Evolutionary conservation across 768 basidiomycete species (phyloP), one percentile per base, ranked within the genome.

Genomic region (Obba rivulosa): DNA sequence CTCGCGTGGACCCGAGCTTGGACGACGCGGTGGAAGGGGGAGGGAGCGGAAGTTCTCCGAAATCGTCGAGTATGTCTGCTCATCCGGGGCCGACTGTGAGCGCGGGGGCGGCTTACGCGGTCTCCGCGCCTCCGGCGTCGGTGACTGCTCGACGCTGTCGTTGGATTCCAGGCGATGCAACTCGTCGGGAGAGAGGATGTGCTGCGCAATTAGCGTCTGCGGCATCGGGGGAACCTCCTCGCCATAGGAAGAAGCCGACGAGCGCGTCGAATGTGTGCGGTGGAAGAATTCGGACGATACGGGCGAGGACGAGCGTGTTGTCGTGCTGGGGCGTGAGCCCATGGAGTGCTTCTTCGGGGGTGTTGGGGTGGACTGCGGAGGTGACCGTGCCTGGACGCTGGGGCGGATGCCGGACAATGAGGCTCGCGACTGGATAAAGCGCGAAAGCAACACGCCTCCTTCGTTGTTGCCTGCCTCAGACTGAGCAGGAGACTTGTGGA

Each of bases 171-270:
- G 34, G 21, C 44, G 37, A 22, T 18, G 49, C 34, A 84, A 67
- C 55, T 84, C 79, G 16, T 66, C 69, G 0, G 81, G 83, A 1
- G 80, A 64, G 16, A 84, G 60, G 57, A 83, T 84, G 51, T 77
- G 76, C 47, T 74, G 71, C 1, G 60, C 57, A 7, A 68, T 56
- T 64, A 2, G 71, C 44, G 40, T 61, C 48, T 22, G 25, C 4
- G 76, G 74, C 38, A 72, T 38, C 2, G 74, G 76, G 2, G 76
- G 55, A 0, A 61, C 52, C 21, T 71, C 69, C 3, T 74, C 74
- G 0, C 73, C 75, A 35, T 71, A 73, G 2, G 85, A 85, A 0
- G 83, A 80, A 0, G 74, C 61, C 0, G 83, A 84, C 0, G 82
- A 83, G 9, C 72, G 71, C 0, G 71, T 63, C 0, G 76, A 76